Percentiles rank a stretch among this genome's conserved stretches.
Evolutionary conservation across 257 asterid species (phyloP).

Genomic region (Ligustrum vulgare): DNA sequence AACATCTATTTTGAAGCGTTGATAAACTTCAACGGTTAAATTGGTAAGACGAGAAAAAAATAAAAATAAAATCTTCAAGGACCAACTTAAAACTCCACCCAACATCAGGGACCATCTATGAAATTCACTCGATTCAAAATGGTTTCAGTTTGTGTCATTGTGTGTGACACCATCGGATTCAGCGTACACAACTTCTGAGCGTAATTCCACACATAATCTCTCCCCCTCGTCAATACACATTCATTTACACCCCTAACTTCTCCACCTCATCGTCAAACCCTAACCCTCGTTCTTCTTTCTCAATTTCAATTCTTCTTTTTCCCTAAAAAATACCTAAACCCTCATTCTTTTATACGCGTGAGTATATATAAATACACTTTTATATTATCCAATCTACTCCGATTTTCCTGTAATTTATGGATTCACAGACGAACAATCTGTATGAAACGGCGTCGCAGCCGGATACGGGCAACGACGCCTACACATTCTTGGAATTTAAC

Average conservation of each 20-base stretch:
- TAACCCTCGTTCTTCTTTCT: background rate
- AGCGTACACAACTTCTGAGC: no score
- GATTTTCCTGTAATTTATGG: constrained; percentile 35
- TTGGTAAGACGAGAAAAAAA: no score
- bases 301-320: background rate
- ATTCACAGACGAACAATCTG: constrained; percentile 75
- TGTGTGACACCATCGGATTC: no score
- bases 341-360: background rate
- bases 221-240: background rate
- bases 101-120: background rate
- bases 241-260: background rate
- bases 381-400: background rate
- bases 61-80: background rate
- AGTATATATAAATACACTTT: background rate
- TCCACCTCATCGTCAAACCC: background rate
- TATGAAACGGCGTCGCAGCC: constrained; percentile 97
- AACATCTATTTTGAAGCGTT: no score
- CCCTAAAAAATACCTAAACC: background rate
- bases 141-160: background rate
- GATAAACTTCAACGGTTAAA: no score
- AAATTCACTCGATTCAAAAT: background rate
- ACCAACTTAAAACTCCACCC: background rate
- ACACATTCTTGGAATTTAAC: constrained; percentile 88
- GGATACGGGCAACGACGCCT: constrained; percentile 88
- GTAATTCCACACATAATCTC: no score